Conservation (phyloP, 2,329 filamentous ascomycete genomes). For the Alternaria sp. region DNA sequence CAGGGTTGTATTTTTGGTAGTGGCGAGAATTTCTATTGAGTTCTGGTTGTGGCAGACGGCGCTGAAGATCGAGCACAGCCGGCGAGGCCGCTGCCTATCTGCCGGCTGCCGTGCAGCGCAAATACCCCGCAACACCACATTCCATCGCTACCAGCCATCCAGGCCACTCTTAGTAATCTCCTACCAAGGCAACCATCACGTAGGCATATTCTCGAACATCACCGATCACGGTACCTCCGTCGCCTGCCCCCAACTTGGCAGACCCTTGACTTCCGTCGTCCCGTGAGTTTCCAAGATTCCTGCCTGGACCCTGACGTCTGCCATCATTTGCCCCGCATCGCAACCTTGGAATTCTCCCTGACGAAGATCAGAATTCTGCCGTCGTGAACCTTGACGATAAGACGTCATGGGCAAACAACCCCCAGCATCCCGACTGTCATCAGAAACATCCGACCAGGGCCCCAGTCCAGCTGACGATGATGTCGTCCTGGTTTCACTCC, state of each 20-base stretch:
- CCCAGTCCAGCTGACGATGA: conserved; percentile 6
- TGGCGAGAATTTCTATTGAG: background rate
- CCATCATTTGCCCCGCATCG: conserved; percentile 12
- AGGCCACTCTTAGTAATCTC: background rate
- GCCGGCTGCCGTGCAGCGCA: background rate
- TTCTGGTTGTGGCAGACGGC: background rate
- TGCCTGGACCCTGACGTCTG: conserved; percentile 10
- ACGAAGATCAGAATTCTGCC: background rate
- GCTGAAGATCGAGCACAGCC: background rate
- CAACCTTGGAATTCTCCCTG: background rate
- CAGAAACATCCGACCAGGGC: background rate
- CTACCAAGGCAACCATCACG: background rate
- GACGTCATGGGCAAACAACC: conserved; percentile 4
- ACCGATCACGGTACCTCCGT: background rate
- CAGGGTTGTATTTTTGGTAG: background rate
- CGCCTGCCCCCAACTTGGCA: background rate
- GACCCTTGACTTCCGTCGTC: background rate
- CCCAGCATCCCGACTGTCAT: background rate
- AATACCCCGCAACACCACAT: conserved; percentile 13
- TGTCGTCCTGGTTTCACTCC: background rate
- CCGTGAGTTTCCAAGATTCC: conserved; percentile 1
- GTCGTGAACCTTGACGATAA: background rate
- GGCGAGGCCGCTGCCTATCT: background rate
- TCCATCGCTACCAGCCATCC: background rate
- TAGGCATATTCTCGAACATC: background rate